Evolutionary conservation across 768 basidiomycete genomes (phyloP).

Genomic region (Melanogaster broomeanus): DNA sequence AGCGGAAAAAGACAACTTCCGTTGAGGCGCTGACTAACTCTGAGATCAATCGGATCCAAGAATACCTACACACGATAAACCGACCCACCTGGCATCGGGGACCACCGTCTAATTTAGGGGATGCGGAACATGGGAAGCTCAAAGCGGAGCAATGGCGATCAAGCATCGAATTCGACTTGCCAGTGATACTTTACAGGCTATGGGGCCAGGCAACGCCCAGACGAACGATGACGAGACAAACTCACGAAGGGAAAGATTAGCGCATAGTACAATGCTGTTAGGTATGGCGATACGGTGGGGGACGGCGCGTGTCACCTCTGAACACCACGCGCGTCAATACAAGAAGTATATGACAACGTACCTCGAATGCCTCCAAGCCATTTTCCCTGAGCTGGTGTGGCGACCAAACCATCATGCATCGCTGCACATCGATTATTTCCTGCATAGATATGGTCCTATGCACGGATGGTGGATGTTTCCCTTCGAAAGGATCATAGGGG

Average conservation of each 20-base stretch:
- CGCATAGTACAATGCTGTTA: constrained; percentile 31
- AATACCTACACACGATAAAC: neutral
- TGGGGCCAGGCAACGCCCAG: constrained; percentile 18
- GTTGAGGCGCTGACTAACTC: neutral
- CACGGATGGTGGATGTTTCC: constrained; percentile 38
- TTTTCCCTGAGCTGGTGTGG: constrained; percentile 19
- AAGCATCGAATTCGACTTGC: constrained; percentile 26
- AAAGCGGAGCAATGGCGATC: constrained; percentile 36
- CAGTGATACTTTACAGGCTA: constrained; percentile 28
- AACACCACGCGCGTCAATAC: constrained; percentile 14
- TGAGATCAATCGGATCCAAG: neutral
- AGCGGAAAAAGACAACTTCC: neutral
- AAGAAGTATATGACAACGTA: constrained; percentile 26
- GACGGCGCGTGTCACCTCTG: constrained; percentile 18
- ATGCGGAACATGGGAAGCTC: constrained; percentile 32
- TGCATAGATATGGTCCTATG: constrained; percentile 32
- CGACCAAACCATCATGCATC: constrained; percentile 35
- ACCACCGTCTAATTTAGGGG: constrained; percentile 17
- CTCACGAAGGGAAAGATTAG: constrained; percentile 10
- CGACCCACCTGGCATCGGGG: constrained; percentile 28
- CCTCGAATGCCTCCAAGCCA: constrained; percentile 13
- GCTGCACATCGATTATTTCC: constrained; percentile 30
- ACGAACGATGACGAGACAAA: neutral
- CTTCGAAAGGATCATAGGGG: constrained; percentile 30
- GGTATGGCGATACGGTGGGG: constrained; percentile 29